Conservation (phyloP, 2,329 filamentous ascomycete genomes). For the Ophidiomyces ophidiicola region DNA sequence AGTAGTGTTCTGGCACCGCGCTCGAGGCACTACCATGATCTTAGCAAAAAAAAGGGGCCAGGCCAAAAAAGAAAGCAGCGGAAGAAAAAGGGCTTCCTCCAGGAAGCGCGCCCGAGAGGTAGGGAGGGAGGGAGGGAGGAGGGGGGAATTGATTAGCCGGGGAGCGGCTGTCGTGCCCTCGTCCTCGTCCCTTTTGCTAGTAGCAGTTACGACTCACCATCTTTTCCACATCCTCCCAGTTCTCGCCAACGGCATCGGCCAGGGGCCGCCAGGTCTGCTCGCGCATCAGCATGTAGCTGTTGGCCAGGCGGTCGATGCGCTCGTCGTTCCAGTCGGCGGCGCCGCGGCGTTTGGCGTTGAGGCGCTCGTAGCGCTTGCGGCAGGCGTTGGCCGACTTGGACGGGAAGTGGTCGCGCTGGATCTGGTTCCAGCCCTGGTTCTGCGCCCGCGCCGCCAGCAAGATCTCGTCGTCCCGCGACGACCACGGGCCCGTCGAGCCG, state of each 20-base stretch:
- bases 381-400: conserved; percentile 70
- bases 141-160: too few relatives aligned
- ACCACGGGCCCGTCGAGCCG: conserved; percentile 56
- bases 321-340: conserved; percentile 65
- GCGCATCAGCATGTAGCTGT: conserved; percentile 66
- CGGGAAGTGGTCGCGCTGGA: conserved; percentile 63
- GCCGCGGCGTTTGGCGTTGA: conserved; percentile 60
- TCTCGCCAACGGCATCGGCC: conserved; percentile 47
- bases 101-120: background rate
- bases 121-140: background rate
- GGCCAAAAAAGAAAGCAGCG: background rate
- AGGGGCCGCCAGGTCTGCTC: conserved; percentile 71
- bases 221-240: conserved; percentile 60
- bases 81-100: background rate
- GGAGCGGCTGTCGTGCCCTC: too few relatives aligned
- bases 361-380: conserved; percentile 73
- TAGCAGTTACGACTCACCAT: conserved; percentile 48
- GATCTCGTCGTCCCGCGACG: conserved; percentile 58
- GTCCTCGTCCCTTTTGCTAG: background rate
- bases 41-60: background rate
- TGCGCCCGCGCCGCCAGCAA: conserved; percentile 59
- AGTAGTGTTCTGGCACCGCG: conserved; percentile 16
- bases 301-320: conserved; percentile 61
- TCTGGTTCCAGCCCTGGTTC: conserved; percentile 73
- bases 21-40: conserved; percentile 17